These are phyloP conservation scores for Podospora australis DNA, from an alignment of 495 filamentous ascomycete genomes.

Conservation along the genomic window DNA sequence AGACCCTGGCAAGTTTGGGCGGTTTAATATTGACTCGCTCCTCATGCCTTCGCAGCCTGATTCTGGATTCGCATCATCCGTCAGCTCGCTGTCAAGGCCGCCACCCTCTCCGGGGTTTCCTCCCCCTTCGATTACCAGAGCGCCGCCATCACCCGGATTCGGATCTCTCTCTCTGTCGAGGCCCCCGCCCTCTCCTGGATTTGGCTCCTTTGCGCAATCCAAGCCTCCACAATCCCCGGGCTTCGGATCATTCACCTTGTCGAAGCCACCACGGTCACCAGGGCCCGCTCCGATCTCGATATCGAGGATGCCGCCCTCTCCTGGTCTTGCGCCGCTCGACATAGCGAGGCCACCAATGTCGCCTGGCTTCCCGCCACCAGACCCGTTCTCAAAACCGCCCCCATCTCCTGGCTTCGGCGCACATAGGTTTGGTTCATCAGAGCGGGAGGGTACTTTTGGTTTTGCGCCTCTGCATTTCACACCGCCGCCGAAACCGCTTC, in stretches of 20 bases:
- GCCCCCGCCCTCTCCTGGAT: conserved; percentile 27
- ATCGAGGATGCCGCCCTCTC: conserved; percentile 24
- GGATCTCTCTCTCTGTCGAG: conserved; percentile 2
- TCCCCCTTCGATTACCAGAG: conserved; percentile 5
- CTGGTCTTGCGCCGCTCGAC: conserved; percentile 6
- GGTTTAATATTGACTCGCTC: conserved; percentile 32
- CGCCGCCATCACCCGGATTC: conserved; percentile 27
- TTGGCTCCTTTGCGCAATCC: conserved; percentile 9
- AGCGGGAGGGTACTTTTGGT: conserved; percentile 23
- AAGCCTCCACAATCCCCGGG: conserved; percentile 13
- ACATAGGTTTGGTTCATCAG: conserved; percentile 23
- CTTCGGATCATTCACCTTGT: conserved; percentile 5
- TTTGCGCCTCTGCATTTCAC: conserved; percentile 27
- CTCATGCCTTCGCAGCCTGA: conserved; percentile 17
- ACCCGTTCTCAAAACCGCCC: conserved; percentile 25
- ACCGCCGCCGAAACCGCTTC: conserved; percentile 5
- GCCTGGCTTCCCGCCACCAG: conserved; percentile 14
- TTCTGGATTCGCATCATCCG: conserved; percentile 20
- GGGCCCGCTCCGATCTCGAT: conserved; percentile 5
- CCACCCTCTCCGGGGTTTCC: conserved; percentile 14
- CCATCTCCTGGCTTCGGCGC: conserved; percentile 38
- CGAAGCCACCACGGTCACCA: conserved; percentile 8
- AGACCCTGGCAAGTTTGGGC: conserved; percentile 30
- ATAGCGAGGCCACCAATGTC: conserved; percentile 18
- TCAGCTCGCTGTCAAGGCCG: conserved; percentile 21